phyloP scores from a whole-genome alignment of 1,139 yeast genomes.

The Hansenula anomala region DNA sequence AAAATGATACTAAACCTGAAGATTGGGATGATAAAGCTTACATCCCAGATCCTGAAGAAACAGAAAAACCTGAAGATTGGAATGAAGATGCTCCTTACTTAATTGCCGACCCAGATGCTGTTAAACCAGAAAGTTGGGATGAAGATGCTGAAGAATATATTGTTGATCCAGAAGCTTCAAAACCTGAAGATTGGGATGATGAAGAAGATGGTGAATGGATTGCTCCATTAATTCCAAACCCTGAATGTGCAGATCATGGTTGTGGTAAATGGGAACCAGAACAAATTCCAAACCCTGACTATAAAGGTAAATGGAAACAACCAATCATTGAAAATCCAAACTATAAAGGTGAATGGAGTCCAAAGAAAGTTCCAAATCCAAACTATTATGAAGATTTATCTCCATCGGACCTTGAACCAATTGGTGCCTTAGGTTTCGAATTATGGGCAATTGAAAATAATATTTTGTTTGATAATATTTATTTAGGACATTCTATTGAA shows the following conservation, averaged over 20 bases:
- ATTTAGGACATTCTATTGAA: constrained; percentile 71
- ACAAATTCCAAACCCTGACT: constrained; percentile 58
- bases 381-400: constrained; percentile 51
- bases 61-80: constrained; percentile 75
- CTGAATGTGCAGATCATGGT: constrained; percentile 63
- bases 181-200: constrained; percentile 81
- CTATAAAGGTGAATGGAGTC: constrained; percentile 78
- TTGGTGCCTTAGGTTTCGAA: constrained; percentile 86
- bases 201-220: constrained; percentile 84
- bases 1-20: constrained; percentile 59
- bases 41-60: constrained; percentile 63
- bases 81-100: constrained; percentile 58
- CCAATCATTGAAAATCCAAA: constrained; percentile 68
- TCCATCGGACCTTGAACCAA: constrained; percentile 61
- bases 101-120: constrained; percentile 62
- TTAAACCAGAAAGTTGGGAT: constrained; percentile 76
- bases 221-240: constrained; percentile 66
- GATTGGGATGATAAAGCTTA: constrained; percentile 72
- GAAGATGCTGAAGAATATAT: constrained; percentile 55
- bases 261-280: constrained; percentile 79
- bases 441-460: constrained; percentile 83
- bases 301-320: constrained; percentile 74
- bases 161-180: constrained; percentile 57
- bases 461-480: constrained; percentile 76
- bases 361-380: constrained; percentile 64